phyloP scores from a whole-genome alignment of 306 rosid species.

The Cucurbita argyrosperma region DNA sequence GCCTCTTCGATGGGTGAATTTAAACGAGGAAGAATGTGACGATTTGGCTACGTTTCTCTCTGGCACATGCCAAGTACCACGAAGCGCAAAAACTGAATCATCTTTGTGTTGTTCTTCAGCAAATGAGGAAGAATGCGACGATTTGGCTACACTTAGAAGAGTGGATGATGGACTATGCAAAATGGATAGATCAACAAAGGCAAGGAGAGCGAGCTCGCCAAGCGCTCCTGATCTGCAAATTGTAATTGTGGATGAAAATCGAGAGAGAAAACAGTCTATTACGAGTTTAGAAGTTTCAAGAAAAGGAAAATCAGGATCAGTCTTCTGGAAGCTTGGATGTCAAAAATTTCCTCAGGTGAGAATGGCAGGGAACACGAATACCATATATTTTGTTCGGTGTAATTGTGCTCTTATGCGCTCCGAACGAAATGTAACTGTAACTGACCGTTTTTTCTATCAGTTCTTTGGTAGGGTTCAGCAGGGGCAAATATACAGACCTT shows the following conservation, averaged over 20 bases:
- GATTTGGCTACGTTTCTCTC: slow-evolving; percentile 87
- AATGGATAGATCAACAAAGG: slow-evolving; percentile 43
- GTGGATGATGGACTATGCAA: slow-evolving; percentile 53
- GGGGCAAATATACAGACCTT: slow-evolving; percentile 38
- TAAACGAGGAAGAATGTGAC: slow-evolving; percentile 68
- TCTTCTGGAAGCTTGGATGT: slow-evolving; percentile 50
- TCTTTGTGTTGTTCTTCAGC: slow-evolving; percentile 16
- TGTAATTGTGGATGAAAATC: slow-evolving; percentile 49
- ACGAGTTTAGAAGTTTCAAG: slow-evolving; percentile 35
- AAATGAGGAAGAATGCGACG: not conserved
- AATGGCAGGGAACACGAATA: slow-evolving; percentile 17
- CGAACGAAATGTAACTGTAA: not conserved
- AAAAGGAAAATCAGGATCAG: slow-evolving; percentile 53
- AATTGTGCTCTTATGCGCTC: not conserved
- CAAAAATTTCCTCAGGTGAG: slow-evolving; percentile 44
- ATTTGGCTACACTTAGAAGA: not conserved
- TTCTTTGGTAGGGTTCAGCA: slow-evolving; percentile 32
- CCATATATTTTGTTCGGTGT: not conserved
- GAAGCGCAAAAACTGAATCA: slow-evolving; percentile 22
- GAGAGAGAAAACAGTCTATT: slow-evolving; percentile 18
- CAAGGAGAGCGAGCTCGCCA: slow-evolving; percentile 48
- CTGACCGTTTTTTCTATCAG: slow-evolving; percentile 24
- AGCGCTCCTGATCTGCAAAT: slow-evolving; percentile 46
- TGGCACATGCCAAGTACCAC: slow-evolving; percentile 33
- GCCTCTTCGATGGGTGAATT: slow-evolving; percentile 74